These are phyloP conservation scores for Mycena haematopus DNA, from an alignment of 768 basidiomycete species.

Conservation along the genomic window DNA sequence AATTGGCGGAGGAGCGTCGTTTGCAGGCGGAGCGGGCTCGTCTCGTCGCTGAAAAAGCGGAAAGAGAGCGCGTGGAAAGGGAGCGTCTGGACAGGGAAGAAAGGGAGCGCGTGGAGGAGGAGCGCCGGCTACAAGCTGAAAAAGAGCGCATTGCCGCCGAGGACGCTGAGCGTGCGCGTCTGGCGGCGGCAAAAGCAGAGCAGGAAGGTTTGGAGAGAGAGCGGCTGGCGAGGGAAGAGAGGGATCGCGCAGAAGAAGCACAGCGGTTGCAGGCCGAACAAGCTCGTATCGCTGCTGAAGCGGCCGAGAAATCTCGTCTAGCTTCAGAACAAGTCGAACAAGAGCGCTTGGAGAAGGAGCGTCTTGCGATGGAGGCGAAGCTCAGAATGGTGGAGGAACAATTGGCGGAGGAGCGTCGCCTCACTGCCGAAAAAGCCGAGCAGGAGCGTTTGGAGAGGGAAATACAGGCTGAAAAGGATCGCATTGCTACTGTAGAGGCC, in stretches of 20 bases:
- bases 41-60: constrained; percentile 23
- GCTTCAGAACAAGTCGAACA: constrained; percentile 20
- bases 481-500: constrained; percentile 20
- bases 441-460: constrained; percentile 19
- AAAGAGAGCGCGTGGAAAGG: constrained; percentile 20
- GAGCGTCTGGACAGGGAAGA: constrained; percentile 18
- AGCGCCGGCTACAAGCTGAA: constrained; percentile 21
- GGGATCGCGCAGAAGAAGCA: constrained; percentile 18
- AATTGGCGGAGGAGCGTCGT: constrained; percentile 32
- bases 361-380: constrained; percentile 15
- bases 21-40: constrained; percentile 27
- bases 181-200: constrained; percentile 17
- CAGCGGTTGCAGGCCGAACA: constrained; percentile 17
- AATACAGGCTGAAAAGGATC: constrained; percentile 20
- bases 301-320: constrained; percentile 10
- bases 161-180: constrained; percentile 16
- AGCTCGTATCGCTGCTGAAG: constrained; percentile 20
- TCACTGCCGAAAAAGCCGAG: constrained; percentile 25
- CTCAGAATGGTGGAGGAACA: constrained; percentile 18
- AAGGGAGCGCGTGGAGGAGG: constrained; percentile 21
- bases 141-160: constrained; percentile 21
- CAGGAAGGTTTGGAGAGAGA: constrained; percentile 19
- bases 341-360: constrained; percentile 19
- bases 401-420: constrained; percentile 18
- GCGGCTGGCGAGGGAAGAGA: constrained; percentile 10